Evolutionary conservation across 164 flowering plant genomes (phyloP), one percentile per base, ranked within the genome.

Genomic region (Amborella trichopoda): DNA sequence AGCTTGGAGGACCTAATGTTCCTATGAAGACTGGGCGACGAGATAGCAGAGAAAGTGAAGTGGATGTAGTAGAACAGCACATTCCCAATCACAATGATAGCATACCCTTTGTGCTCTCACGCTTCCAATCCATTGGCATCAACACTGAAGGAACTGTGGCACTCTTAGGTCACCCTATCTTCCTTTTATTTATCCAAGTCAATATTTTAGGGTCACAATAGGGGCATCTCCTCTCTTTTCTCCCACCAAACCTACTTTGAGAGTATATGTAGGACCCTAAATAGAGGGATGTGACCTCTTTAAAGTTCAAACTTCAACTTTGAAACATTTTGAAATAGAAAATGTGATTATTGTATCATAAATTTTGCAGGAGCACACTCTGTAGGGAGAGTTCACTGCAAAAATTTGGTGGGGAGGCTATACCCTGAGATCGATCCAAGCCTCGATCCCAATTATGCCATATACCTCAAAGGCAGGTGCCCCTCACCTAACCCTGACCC

Each of bases 341-440:
- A n/a, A n/a, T n/a, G n/a, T n/a, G n/a, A n/a, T n/a, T n/a, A n/a
- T n/a, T n/a, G n/a, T n/a, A n/a, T n/a, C n/a, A n/a, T n/a, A n/a
- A n/a, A n/a, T 14, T 0, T 30, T 62, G 10, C 55, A 90, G 95
- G 97, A 17, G 94, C 88, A 45, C 98, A 90, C 48, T 83, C 98
- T 0, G 89, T 90, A 0, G 98, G 98, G 4, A 55, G 94, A 55
- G 78, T 75, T 11, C 98, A 86, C 52, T 90, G 98, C 45, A 39
- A 52, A 26, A 83, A 83, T 50, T 52, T 90, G 0, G 91, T 80
- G 0, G 38, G 68, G 4, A 64, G 98, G 23, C 84, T 90, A 28
- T 86, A 86, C 62, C 98, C 98, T 0, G 68, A 73, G 0, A 63
- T 75, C 1, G 95, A 90, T 47, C 89, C 98, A 6, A 80, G 91